phyloP scores from a whole-genome alignment of 164 flowering plant species.

The Dillenia suffruticosa region DNA sequence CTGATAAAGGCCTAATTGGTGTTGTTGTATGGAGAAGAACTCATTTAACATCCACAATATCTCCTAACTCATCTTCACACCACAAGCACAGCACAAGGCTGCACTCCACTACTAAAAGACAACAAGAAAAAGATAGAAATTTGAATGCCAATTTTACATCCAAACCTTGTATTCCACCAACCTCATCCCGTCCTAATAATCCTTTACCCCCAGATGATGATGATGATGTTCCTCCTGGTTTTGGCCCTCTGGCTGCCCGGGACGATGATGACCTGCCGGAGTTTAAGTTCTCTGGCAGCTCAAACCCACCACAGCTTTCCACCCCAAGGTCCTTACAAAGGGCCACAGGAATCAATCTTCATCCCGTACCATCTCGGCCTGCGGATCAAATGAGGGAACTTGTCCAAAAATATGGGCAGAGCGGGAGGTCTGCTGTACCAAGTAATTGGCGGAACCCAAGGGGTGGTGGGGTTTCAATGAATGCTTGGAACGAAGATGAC shows the following conservation, averaged over 20 bases:
- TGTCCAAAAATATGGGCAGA: conserved; percentile 71
- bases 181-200: conserved; percentile 9
- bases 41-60: conserved; percentile 45
- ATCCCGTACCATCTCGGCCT: conserved; percentile 23
- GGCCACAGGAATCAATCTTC: conserved; percentile 1
- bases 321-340: conserved; percentile 11
- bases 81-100: conserved; percentile 53
- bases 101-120: conserved; percentile 37
- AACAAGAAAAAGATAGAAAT: conserved; percentile 34
- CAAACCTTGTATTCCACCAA: conserved; percentile 15
- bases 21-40: conserved; percentile 88
- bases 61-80: conserved; percentile 65
- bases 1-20: conserved; percentile 84
- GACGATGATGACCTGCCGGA: conserved; percentile 97
- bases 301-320: conserved; percentile 12
- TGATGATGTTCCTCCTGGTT: conserved; percentile 95
- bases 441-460: conserved; percentile 12
- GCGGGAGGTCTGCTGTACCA: conserved; percentile 4
- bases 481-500: conserved; percentile 70
- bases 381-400: conserved; percentile 73
- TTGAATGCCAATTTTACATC: conserved; percentile 17
- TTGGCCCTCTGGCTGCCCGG: conserved; percentile 59
- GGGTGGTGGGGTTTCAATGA: conserved; percentile 21
- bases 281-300: conserved; percentile 61
- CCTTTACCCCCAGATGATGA: conserved; percentile 27